Conservation (phyloP, 2,329 filamentous ascomycete genomes). For the Aspergillus hiratsukae region DNA sequence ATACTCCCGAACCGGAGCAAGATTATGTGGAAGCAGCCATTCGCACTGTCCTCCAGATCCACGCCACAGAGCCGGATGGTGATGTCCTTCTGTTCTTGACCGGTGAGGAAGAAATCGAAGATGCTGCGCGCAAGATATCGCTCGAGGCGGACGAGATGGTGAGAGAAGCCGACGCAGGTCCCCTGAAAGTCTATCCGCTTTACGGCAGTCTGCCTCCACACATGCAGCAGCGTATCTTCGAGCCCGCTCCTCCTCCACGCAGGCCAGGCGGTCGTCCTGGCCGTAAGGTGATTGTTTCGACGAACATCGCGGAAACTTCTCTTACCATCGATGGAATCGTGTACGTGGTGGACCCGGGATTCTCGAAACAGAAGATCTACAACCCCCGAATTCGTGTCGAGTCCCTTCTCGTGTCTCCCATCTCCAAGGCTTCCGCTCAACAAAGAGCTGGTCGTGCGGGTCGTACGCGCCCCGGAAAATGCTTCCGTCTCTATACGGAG, state of each 20-base stretch:
- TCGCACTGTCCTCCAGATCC: constrained; percentile 92
- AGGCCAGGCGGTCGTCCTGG: constrained; percentile 76
- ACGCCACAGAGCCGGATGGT: constrained; percentile 85
- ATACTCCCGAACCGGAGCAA: constrained; percentile 90
- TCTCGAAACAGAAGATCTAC: constrained; percentile 99
- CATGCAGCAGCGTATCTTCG: constrained; percentile 94
- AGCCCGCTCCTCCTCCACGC: constrained; percentile 71
- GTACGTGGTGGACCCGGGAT: constrained; percentile 97
- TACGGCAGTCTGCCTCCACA: constrained; percentile 90
- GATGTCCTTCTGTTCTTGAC: constrained; percentile 94
- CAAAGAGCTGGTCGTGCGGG: constrained; percentile 98
- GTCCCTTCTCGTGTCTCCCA: constrained; percentile 93
- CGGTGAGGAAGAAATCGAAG: constrained; percentile 97
- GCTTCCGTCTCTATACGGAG: constrained; percentile 95
- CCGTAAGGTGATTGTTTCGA: constrained; percentile 90
- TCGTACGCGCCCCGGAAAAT: constrained; percentile 97
- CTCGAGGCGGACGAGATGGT: constrained; percentile 90
- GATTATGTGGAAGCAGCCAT: constrained; percentile 97
- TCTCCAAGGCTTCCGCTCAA: constrained; percentile 95
- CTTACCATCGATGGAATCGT: constrained; percentile 98
- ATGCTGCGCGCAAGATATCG: constrained; percentile 85
- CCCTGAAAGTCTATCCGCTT: constrained; percentile 83
- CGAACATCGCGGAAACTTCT: constrained; percentile 96
- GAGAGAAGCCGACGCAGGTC: constrained; percentile 84
- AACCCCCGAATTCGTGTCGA: constrained; percentile 95